phyloP scores from a whole-genome alignment of 176 grass and related monocot genomes.

The Oryza coarctata region DNA sequence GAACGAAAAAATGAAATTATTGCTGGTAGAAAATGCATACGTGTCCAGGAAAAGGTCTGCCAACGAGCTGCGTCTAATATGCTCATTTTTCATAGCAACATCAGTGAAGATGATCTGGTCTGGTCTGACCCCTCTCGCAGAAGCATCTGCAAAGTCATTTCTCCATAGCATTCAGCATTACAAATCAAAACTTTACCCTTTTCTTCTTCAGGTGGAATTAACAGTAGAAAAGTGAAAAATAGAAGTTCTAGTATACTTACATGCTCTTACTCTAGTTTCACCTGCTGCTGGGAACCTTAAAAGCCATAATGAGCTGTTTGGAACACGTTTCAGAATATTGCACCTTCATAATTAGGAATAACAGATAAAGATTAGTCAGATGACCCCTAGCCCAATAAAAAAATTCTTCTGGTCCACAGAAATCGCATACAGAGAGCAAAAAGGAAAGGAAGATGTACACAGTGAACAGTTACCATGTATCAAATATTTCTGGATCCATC shows the following conservation, averaged over 20 bases:
- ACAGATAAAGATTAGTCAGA: not conserved
- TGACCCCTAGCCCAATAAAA: not conserved
- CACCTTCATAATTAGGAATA: slow-evolving; percentile 51
- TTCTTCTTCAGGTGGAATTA: not conserved
- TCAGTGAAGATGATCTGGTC: slow-evolving; percentile 92
- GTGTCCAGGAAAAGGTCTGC: slow-evolving; percentile 94
- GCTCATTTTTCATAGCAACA: slow-evolving; percentile 91
- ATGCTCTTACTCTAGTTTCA: slow-evolving; percentile 69
- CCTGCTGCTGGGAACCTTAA: slow-evolving; percentile 82
- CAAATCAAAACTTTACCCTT: not conserved
- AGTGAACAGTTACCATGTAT: slow-evolving; percentile 59
- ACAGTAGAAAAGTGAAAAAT: not conserved
- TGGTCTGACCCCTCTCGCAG: slow-evolving; percentile 60
- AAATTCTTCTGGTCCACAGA: not conserved
- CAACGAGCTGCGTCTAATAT: slow-evolving; percentile 75
- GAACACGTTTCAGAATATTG: slow-evolving; percentile 83
- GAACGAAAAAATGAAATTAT: not conserved
- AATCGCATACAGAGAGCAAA: not conserved
- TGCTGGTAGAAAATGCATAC: slow-evolving; percentile 40
- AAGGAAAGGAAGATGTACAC: not conserved
- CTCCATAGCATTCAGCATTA: not conserved
- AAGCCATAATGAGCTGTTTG: slow-evolving; percentile 79
- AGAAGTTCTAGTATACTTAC: slow-evolving; percentile 43
- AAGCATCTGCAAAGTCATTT: slow-evolving; percentile 60
- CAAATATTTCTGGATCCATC: slow-evolving; percentile 94